These are phyloP conservation scores for Leccinum imitatum DNA, from an alignment of 768 basidiomycete species.

Conservation along the genomic window DNA sequence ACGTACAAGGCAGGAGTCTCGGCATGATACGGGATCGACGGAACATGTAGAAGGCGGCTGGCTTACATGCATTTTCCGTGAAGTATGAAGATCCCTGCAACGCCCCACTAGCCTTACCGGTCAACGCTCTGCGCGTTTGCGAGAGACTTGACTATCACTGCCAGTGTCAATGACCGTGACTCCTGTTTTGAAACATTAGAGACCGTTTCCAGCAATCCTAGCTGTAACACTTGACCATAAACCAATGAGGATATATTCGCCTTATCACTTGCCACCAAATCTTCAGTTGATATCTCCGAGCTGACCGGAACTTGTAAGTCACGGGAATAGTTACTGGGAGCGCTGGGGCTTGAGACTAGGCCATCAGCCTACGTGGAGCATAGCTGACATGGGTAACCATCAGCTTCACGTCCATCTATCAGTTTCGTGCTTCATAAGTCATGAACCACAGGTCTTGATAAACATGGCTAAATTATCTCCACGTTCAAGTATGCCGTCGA, in stretches of 20 bases:
- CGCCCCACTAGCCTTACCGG: neutral
- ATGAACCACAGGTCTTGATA: conserved; percentile 4
- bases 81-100: neutral
- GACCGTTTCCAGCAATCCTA: neutral
- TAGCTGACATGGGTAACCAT: conserved; percentile 3
- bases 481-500: conserved; percentile 14
- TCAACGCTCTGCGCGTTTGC: neutral
- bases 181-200: neutral
- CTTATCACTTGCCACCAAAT: neutral
- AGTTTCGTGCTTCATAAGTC: neutral
- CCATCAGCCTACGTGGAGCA: neutral
- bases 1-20: neutral
- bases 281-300: neutral
- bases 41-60: neutral
- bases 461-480: conserved; percentile 12
- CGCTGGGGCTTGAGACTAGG: neutral
- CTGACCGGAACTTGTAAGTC: neutral
- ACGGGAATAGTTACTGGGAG: neutral
- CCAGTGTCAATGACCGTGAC: neutral
- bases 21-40: neutral
- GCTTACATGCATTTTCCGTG: neutral
- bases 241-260: neutral
- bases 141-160: neutral
- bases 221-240: neutral
- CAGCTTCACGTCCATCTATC: neutral